Evolutionary conservation across 2,329 filamentous ascomycete genomes (phyloP), one percentile per base, ranked within the genome.

Genomic region (Hypomyces perniciosus): DNA sequence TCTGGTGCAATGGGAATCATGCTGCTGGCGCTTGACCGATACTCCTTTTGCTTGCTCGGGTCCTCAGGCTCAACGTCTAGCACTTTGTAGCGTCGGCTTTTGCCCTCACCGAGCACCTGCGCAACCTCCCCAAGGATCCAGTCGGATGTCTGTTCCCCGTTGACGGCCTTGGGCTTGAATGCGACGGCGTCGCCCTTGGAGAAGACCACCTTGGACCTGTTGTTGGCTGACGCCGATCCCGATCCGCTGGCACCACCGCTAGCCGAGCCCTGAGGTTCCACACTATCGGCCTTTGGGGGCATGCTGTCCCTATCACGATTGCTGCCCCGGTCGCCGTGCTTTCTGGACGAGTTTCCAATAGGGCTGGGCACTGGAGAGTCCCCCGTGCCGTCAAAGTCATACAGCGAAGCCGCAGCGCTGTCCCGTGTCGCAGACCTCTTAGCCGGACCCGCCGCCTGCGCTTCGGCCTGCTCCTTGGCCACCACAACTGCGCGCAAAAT

Each of bases 71-170:
- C 87, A 30, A 86, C 85, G 61, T 92, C 88, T 59, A 90, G 81
- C 27, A 91, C 87, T 65, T 86, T 85, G 70, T 91, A 91, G 41
- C 86, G 80, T 61, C 86, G 78, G 62, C 83, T 86, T 65, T 90
- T 90, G 48, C 85, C 86, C 54, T 91, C 86, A 10, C 86, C 87
- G 47, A 83, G 77, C 10, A 92, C 84, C 47, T 81, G 80, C 54
- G 86, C 85, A 46, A 92, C 88, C 53, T 86, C 85, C 46, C 88
- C 88, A 44, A 91, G 79, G 50, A 91, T 91, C 76, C 83, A 87
- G 58, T 86, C 84, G 4, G 68, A 63, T 20, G 62, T 58, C 68
- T 72, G 62, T 65, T 79, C 64, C 73, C 76, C 58, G 45, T 68
- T 72, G 53, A 66, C 68, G 6, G 69, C 62, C 61, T 83, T 84